Conservation (phyloP, 768 basidiomycete species). For the Termitomyces sp. region DNA sequence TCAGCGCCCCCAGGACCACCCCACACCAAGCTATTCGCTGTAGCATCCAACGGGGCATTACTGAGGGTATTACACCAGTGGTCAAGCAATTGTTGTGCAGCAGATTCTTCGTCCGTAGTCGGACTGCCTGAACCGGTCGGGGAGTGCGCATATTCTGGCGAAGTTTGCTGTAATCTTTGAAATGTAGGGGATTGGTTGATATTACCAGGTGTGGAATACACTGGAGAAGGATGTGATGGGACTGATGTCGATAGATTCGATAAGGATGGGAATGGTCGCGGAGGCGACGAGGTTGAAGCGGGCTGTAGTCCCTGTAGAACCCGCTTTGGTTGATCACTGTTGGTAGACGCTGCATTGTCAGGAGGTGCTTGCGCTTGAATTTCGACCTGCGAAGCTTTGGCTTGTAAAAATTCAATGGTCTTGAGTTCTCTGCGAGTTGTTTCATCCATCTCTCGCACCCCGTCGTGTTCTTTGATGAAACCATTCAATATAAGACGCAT, state of each 20-base stretch:
- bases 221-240: slow-evolving; percentile 23
- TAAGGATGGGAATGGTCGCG: slow-evolving; percentile 28
- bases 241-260: slow-evolving; percentile 23
- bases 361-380: slow-evolving; percentile 28
- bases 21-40: slow-evolving; percentile 55
- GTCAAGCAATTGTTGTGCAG: slow-evolving; percentile 76
- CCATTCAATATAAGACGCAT: slow-evolving; percentile 82
- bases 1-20: slow-evolving; percentile 55
- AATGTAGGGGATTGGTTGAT: slow-evolving; percentile 50
- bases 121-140: slow-evolving; percentile 71
- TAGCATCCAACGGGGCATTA: slow-evolving; percentile 54
- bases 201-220: slow-evolving; percentile 22
- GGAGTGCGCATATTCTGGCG: slow-evolving; percentile 47
- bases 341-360: slow-evolving; percentile 20
- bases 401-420: slow-evolving; percentile 80
- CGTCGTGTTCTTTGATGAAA: slow-evolving; percentile 69
- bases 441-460: slow-evolving; percentile 70
- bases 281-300: slow-evolving; percentile 27
- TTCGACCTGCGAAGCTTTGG: slow-evolving; percentile 56
- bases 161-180: slow-evolving; percentile 55
- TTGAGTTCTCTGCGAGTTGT: slow-evolving; percentile 80
- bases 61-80: slow-evolving; percentile 85
- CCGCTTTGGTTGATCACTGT: slow-evolving; percentile 43
- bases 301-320: slow-evolving; percentile 46
- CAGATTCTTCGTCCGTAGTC: slow-evolving; percentile 67